Base-by-base conservation (phyloP, 495 filamentous ascomycete genomes). In the Bacidia rubella region DNA sequence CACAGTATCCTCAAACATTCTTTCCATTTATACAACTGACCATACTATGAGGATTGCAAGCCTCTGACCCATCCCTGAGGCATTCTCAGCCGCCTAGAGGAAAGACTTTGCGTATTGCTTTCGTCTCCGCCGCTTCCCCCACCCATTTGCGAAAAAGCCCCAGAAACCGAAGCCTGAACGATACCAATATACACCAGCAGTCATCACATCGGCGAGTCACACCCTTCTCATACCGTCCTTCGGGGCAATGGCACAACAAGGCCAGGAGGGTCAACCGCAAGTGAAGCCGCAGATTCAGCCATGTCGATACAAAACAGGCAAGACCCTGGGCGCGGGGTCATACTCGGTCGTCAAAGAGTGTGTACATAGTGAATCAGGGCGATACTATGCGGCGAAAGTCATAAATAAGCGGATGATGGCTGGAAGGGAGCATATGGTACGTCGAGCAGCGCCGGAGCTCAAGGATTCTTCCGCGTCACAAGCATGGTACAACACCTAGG, bases 331-430 rank as follows among this genome's bases (percentile, higher is more conserved):
- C 52, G 88, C 92, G 3, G 92, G 92, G 53, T 93, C 87, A 41
- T 98, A 98, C 70, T 96, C 90, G 43, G 92, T 97, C 53, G 92
- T 98, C n/a, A 97, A 97, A 67, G 92, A 98, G 70, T 98, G 92
- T 66, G 89, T 98, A 19, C 93, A 97, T 66, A 96, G 97, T 60
- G 92, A 97, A 58, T 97, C 93, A 1, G 93, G 90, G 45, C 78
- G 89, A 51, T 97, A 95, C 71, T 98, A 97, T 81, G 92, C 92
- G 15, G 92, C 93, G 35, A 98, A 98, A 69, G 93, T 98, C 20
- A 98, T 98, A 70, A 98, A 97, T 68, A 98, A 98, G 77, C 77
- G 92, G 27, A 70, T 98, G 60, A 98, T 98, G 92, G 86, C 87
- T 25, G 92, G 92, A 47, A 78, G 93, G 54, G 92, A 98, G 69